Evolutionary conservation across 495 filamentous ascomycete species (phyloP).

Genomic region (Penicillium argentinense): DNA sequence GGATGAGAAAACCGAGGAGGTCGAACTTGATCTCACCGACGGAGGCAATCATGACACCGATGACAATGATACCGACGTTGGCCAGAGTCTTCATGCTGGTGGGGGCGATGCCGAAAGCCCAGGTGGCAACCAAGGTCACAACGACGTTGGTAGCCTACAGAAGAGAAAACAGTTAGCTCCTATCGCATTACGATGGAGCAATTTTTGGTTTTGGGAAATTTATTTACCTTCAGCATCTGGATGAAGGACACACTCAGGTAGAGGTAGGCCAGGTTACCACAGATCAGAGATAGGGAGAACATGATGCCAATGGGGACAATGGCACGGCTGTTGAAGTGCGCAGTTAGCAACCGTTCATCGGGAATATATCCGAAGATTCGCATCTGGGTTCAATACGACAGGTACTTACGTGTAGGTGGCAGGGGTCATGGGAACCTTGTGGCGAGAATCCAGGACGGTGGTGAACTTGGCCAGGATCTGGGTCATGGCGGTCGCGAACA

Average conservation of each 20-base stretch:
- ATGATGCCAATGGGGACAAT: conserved; percentile 88
- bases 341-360: no score
- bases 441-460: conserved; percentile 75
- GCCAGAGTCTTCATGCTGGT: conserved; percentile 70
- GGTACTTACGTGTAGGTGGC: conserved; percentile 69
- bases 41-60: conserved; percentile 83
- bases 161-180: no score
- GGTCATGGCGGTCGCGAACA: conserved; percentile 82
- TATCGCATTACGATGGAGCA: no score
- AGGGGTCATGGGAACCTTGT: conserved; percentile 84
- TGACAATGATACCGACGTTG: conserved; percentile 81
- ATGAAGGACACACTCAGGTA: conserved; percentile 90
- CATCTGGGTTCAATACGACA: no score
- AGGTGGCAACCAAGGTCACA: conserved; percentile 76
- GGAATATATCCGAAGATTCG: no score
- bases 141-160: conserved; percentile 81
- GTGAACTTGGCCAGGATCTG: conserved; percentile 82
- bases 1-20: conserved; percentile 77
- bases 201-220: background rate
- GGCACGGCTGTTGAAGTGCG: conserved; percentile 60
- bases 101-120: conserved; percentile 69
- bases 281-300: conserved; percentile 89
- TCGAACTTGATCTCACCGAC: conserved; percentile 88
- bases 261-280: conserved; percentile 84
- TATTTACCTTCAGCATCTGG: conserved; percentile 83